Evolutionary conservation across 140 eudicot genomes (phyloP).

Genomic region (Bidens hawaiensis): DNA sequence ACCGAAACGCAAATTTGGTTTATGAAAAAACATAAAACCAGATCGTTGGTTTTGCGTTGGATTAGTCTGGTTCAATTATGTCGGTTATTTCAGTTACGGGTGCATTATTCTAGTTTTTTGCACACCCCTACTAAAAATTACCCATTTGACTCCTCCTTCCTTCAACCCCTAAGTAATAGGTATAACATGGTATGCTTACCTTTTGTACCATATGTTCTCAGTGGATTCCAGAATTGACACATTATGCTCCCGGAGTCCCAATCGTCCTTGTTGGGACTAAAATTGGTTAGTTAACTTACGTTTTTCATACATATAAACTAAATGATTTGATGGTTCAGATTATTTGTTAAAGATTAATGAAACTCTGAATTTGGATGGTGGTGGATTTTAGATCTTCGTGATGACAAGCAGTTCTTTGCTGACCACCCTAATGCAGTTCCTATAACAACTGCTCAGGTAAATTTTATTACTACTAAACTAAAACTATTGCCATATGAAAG

Average conservation of each 20-base stretch:
- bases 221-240: slow-evolving; percentile 71
- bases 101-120: too few species aligned
- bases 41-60: too few species aligned
- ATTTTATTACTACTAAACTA: not conserved
- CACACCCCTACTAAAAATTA: too few species aligned
- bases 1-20: too few species aligned
- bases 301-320: not conserved
- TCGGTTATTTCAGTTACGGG: too few species aligned
- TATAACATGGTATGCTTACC: not conserved
- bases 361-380: slow-evolving; percentile 17
- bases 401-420: slow-evolving; percentile 72
- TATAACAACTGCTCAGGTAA: slow-evolving; percentile 77
- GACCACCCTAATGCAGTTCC: slow-evolving; percentile 94
- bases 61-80: too few species aligned
- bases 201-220: slow-evolving; percentile 16
- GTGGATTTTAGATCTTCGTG: slow-evolving; percentile 71
- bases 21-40: too few species aligned
- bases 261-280: slow-evolving; percentile 65
- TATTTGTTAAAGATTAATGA: not conserved
- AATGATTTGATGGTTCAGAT: not conserved
- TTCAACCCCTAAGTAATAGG: not conserved
- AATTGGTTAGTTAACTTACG: slow-evolving; percentile 38
- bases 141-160: not conserved
- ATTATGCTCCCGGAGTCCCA: slow-evolving; percentile 67
- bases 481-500: not conserved